Conservation (phyloP, 2,329 filamentous ascomycete genomes). For the Sarocladium kiliense region DNA sequence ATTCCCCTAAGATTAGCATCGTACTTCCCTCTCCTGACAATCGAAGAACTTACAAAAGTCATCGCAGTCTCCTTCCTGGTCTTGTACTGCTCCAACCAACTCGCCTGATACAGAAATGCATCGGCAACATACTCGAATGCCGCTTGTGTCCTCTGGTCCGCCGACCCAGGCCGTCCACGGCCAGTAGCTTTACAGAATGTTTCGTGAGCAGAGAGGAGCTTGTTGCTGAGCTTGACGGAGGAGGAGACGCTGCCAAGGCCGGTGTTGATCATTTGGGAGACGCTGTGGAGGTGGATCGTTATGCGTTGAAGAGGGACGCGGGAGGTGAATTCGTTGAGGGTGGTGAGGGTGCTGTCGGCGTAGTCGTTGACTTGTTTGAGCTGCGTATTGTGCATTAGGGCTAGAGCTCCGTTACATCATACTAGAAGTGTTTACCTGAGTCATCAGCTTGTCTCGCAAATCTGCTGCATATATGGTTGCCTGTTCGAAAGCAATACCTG, state of each 20-base stretch:
- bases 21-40: too few relatives aligned
- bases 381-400: background rate
- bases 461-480: background rate
- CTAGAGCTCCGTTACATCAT: background rate
- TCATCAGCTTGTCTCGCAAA: background rate
- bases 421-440: background rate
- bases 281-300: background rate
- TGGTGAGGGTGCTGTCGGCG: background rate
- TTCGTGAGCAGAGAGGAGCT: background rate
- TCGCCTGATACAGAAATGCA: background rate
- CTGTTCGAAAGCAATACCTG: background rate
- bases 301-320: background rate
- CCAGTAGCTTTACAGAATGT: background rate
- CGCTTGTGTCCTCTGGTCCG: background rate
- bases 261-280: slow-evolving; percentile 1
- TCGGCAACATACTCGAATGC: background rate
- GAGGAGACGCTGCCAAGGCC: background rate
- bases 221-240: background rate
- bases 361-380: background rate
- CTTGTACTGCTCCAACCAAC: background rate
- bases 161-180: background rate
- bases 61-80: background rate
- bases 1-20: too few relatives aligned
- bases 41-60: background rate
- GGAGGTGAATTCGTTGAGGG: background rate